Percentiles rank a stretch among this genome's conserved stretches.
Conservation (phyloP, 2,329 filamentous ascomycete species). For the Neonectria ditissima region DNA sequence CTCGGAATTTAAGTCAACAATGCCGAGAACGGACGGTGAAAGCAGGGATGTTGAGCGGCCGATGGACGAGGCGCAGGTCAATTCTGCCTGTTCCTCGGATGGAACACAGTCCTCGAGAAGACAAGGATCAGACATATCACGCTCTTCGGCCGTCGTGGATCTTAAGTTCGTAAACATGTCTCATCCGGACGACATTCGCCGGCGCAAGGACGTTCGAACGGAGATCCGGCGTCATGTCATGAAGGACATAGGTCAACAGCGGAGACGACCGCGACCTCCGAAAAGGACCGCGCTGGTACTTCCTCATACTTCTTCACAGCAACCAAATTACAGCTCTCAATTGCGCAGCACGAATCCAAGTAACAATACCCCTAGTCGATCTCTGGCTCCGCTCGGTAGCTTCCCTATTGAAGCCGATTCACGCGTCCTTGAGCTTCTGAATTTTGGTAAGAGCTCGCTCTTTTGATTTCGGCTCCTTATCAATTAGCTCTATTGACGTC, state of each 20-base stretch:
- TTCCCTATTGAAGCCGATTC: conserved; percentile 5
- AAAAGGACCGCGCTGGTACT: neutral
- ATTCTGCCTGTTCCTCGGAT: too few relatives aligned
- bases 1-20: too few relatives aligned
- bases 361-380: neutral
- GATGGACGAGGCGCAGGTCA: too few relatives aligned
- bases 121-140: too few relatives aligned
- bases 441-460: neutral
- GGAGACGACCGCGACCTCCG: neutral
- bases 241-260: conserved; percentile 13
- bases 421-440: conserved; percentile 5
- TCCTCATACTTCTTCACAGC: too few relatives aligned
- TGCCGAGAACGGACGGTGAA: too few relatives aligned
- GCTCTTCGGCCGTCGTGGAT: too few relatives aligned
- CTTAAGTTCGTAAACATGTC: conserved; percentile 10
- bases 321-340: neutral
- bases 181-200: neutral
- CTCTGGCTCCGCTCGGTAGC: neutral
- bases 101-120: too few relatives aligned
- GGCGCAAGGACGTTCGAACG: neutral
- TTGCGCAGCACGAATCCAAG: neutral
- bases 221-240: conserved; percentile 10
- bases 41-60: too few relatives aligned
- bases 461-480: neutral
- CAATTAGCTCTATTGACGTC: neutral